Conservation (phyloP, 805 yeast genomes). For the Yamadazyma olivae region DNA sequence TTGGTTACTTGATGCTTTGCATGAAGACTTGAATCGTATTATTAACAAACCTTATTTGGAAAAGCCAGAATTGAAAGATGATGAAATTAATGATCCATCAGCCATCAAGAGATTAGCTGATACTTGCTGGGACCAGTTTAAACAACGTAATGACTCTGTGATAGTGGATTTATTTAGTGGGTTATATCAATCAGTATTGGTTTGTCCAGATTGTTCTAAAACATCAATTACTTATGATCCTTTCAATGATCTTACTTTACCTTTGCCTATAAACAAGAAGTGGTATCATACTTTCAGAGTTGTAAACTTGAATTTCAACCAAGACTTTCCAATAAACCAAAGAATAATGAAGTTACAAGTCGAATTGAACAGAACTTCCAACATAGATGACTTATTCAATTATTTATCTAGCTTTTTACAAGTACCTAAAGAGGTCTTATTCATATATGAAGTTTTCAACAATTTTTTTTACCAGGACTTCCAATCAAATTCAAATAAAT, state of each 20-base stretch:
- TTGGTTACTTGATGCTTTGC: conserved; percentile 82
- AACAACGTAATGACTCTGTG: conserved; percentile 77
- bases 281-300: conserved; percentile 69
- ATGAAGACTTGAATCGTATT: conserved; percentile 88
- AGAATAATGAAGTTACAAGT: conserved; percentile 53
- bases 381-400: conserved; percentile 57
- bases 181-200: conserved; percentile 80
- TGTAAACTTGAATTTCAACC: conserved; percentile 44
- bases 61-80: conserved; percentile 76
- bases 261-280: conserved; percentile 70
- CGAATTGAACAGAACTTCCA: conserved; percentile 64
- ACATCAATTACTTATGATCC: conserved; percentile 92
- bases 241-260: conserved; percentile 83
- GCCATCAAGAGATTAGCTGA: conserved; percentile 64
- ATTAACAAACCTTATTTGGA: conserved; percentile 80
- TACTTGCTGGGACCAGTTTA: conserved; percentile 78
- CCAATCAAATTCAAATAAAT: conserved; percentile 52
- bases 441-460: conserved; percentile 50
- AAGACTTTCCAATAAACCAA: conserved; percentile 1
- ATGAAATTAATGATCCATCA: conserved; percentile 49
- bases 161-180: conserved; percentile 88
- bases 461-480: conserved; percentile 67
- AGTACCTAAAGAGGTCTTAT: conserved; percentile 24
- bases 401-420: conserved; percentile 53
- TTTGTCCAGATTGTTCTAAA: conserved; percentile 81